Evolutionary conservation across 2,329 filamentous ascomycete genomes (phyloP), one percentile per base, ranked within the genome.

Genomic region (Dissoconium aciculare): DNA sequence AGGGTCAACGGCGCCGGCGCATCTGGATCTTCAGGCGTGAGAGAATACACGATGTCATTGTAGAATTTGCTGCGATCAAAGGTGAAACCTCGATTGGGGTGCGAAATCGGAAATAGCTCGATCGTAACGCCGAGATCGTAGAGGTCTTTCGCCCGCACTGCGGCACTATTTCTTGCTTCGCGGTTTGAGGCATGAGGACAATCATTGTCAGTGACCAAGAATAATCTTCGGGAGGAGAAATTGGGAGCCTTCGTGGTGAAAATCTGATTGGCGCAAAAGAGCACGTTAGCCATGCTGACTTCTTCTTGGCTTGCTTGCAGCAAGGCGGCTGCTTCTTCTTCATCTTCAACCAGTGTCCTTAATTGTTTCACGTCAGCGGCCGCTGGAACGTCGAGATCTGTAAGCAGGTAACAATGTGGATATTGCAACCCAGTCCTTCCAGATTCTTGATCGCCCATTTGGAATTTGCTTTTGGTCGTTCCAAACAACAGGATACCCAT

Each of bases 191-290:
- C 60, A 51, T 91, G 81, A 3, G 89, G 89, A 41, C 84, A 69
- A 52, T 95, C 89, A 41, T 92, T 82, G 53, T 95, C 84, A 0
- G 89, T 95, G 33, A 98, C 82, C 40, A 98, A 73, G 57, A 98
- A 98, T n/a, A 98, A 60, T 17, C 89, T 72, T 37, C 87, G 68
- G 4, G 87, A 95, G 3, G 82, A 78, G 53, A 95, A 95, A 49
- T 94, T 95, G 11, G 89, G 75, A 0, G 89, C 85, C 52, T 80
- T 92, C 3, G 82, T 93, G 1, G 85, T 93, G 52, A 98, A 94
- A 30, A 95, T 80, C 50, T 94, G 84, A 43, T 95, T 95, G 21
- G 84, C 87, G 45, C 85, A 92, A 51, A 94, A 94, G 2, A 98
- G 65, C 2, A 98, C 68, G 46, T 85, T 92, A 6, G 81, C 73